These are phyloP conservation scores for California macrophylla DNA, from an alignment of 441 rosid genomes.

Conservation along the genomic window DNA sequence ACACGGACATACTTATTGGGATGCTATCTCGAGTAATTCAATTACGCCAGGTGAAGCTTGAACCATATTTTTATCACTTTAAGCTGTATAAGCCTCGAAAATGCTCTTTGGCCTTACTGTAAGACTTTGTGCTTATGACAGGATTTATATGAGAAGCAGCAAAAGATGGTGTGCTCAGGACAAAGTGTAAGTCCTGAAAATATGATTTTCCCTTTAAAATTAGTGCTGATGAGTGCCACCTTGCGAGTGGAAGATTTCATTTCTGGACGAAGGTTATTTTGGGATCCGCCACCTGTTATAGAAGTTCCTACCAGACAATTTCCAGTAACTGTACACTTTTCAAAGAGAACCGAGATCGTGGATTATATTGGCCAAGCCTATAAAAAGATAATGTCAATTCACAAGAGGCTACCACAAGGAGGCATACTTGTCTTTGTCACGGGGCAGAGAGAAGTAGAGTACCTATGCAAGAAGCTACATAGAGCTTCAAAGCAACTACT, in stretches of 20 bases:
- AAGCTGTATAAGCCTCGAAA: not conserved
- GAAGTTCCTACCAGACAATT: slow-evolving; percentile 77
- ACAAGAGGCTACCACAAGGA: slow-evolving; percentile 76
- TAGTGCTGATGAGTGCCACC: slow-evolving; percentile 89
- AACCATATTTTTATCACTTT: not conserved
- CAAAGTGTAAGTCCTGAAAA: slow-evolving; percentile 37
- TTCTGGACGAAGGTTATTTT: slow-evolving; percentile 58
- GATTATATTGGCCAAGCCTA: slow-evolving; percentile 84
- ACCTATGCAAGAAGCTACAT: slow-evolving; percentile 54
- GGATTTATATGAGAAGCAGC: slow-evolving; percentile 53
- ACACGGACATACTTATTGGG: slow-evolving; percentile 92
- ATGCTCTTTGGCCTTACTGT: not conserved
- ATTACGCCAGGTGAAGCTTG: slow-evolving; percentile 55
- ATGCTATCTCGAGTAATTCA: slow-evolving; percentile 71
- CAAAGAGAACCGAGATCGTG: slow-evolving; percentile 65
- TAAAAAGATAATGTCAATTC: slow-evolving; percentile 78
- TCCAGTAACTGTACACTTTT: slow-evolving; percentile 67
- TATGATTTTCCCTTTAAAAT: slow-evolving; percentile 59
- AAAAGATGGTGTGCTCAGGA: slow-evolving; percentile 43
- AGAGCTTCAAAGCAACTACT: slow-evolving; percentile 49
- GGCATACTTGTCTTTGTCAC: slow-evolving; percentile 92
- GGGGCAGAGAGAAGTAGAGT: slow-evolving; percentile 87
- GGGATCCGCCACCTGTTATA: slow-evolving; percentile 51
- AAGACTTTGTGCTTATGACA: slow-evolving; percentile 24
- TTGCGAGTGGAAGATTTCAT: slow-evolving; percentile 68